phyloP scores from a whole-genome alignment of 495 filamentous ascomycete genomes.

The Hypoxylon crocopeplum region DNA sequence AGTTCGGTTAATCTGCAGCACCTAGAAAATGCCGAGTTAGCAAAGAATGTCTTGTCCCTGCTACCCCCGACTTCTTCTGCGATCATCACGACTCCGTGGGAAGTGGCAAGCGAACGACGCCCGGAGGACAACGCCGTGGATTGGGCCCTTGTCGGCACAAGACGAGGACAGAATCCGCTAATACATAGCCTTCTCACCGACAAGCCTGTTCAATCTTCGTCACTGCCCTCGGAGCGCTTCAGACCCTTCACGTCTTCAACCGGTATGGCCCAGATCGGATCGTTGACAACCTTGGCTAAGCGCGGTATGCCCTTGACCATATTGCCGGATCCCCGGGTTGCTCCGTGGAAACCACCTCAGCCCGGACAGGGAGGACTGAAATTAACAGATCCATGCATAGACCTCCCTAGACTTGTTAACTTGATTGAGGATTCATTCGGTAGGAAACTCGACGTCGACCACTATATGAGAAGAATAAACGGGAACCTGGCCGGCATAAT shows the following conservation, averaged over 20 bases:
- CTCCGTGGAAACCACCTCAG: slow-evolving; percentile 70
- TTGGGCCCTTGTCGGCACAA: slow-evolving; percentile 62
- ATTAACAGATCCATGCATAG: slow-evolving; percentile 79
- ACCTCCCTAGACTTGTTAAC: slow-evolving; percentile 79
- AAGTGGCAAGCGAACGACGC: slow-evolving; percentile 66
- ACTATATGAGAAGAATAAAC: slow-evolving; percentile 81
- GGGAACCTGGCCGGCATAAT: slow-evolving; percentile 86
- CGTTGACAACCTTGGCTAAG: slow-evolving; percentile 82
- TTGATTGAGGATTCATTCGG: slow-evolving; percentile 96
- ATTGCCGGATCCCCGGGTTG: slow-evolving; percentile 69
- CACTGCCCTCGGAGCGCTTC: slow-evolving; percentile 74
- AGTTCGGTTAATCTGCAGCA: slow-evolving; percentile 50
- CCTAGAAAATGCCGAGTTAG: slow-evolving; percentile 74
- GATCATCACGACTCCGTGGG: slow-evolving; percentile 82
- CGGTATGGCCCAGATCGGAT: slow-evolving; percentile 47
- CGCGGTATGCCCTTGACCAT: slow-evolving; percentile 88
- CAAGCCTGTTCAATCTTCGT: slow-evolving; percentile 89
- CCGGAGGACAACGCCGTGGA: slow-evolving; percentile 52
- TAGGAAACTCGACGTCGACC: slow-evolving; percentile 78
- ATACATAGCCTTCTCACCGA: slow-evolving; percentile 98
- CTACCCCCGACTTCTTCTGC: slow-evolving; percentile 88
- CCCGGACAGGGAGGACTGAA: slow-evolving; percentile 59
- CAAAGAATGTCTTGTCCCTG: slow-evolving; percentile 70
- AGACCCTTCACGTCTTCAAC: slow-evolving; percentile 42
- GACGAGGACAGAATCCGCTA: slow-evolving; percentile 83